phyloP scores from a whole-genome alignment of 371 early-diverging fungal genomes.

The Dichotomocladium elegans region DNA sequence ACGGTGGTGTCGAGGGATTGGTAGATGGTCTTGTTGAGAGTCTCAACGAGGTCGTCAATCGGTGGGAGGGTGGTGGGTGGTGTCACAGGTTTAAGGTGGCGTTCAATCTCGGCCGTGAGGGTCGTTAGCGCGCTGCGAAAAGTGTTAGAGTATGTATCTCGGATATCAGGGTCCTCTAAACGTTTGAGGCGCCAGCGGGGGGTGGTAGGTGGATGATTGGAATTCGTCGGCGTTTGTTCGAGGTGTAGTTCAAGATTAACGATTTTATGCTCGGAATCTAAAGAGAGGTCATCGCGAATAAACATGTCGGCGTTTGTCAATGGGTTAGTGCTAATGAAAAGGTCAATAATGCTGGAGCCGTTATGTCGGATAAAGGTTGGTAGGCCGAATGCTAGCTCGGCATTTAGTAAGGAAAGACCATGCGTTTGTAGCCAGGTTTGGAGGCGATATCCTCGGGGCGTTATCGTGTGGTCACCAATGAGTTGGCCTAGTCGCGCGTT shows the following conservation, averaged over 20 bases:
- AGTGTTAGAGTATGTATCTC: background rate
- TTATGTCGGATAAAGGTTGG: background rate
- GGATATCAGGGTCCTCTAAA: background rate
- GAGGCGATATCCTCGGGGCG: background rate
- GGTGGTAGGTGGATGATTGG: background rate
- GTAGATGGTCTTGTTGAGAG: background rate
- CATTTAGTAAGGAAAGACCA: constrained; percentile 3
- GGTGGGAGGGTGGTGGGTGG: background rate
- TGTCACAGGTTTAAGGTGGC: background rate
- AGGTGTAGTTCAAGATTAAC: background rate
- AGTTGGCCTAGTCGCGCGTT: constrained; percentile 8
- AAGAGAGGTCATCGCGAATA: background rate
- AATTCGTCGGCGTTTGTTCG: background rate
- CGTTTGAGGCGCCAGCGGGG: background rate
- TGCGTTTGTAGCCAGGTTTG: background rate
- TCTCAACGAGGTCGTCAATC: background rate
- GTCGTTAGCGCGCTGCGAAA: background rate
- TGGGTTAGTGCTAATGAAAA: constrained; percentile 2
- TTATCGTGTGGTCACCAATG: constrained; percentile 2
- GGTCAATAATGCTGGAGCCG: constrained; percentile 6
- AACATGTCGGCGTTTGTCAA: background rate
- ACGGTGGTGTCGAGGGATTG: background rate
- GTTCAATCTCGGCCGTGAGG: background rate
- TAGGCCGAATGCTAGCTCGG: constrained; percentile 1
- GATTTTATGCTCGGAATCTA: background rate